Conservation (phyloP, 2,329 filamentous ascomycete genomes). For the Coniochaeta ligniaria region DNA sequence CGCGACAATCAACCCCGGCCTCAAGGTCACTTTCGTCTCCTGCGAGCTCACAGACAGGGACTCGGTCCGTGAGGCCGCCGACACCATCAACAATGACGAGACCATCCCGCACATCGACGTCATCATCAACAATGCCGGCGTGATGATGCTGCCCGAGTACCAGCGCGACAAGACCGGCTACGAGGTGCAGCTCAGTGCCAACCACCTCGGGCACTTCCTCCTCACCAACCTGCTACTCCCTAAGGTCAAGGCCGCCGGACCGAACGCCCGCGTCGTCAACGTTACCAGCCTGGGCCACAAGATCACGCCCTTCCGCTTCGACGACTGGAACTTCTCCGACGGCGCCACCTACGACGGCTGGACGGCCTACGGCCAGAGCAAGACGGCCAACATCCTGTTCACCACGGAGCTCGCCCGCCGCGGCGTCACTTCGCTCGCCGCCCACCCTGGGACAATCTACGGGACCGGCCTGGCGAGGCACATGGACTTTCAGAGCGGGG, state of each 20-base stretch:
- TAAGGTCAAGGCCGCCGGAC: constrained; percentile 27
- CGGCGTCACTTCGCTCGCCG: constrained; percentile 8
- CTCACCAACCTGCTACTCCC: constrained; percentile 36
- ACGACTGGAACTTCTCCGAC: constrained; percentile 23
- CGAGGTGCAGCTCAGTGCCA: constrained; percentile 36
- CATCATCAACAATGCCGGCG: constrained; percentile 36
- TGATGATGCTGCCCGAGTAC: constrained; percentile 28
- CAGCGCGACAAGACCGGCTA: constrained; percentile 29
- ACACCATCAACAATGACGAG: constrained; percentile 21
- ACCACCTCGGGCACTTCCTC: constrained; percentile 39
- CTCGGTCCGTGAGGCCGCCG: constrained; percentile 27
- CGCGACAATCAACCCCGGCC: constrained; percentile 16
- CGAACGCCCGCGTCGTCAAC: constrained; percentile 28
- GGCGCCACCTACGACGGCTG: constrained; percentile 13
- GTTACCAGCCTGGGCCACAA: constrained; percentile 28
- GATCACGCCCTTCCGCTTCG: constrained; percentile 21
- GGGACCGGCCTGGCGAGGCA: constrained; percentile 7
- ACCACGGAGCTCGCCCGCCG: constrained; percentile 12
- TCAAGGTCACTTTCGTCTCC: constrained; percentile 22
- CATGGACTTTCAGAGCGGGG: constrained; percentile 4
- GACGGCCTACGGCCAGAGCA: constrained; percentile 19
- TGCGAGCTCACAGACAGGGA: constrained; percentile 30
- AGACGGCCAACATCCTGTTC: constrained; percentile 21
- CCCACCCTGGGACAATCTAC: constrained; percentile 12
- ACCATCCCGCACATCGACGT: constrained; percentile 28